These are phyloP conservation scores for Ensete ventricosum DNA, from an alignment of 176 grass and related monocot species.

Conservation along the genomic window DNA sequence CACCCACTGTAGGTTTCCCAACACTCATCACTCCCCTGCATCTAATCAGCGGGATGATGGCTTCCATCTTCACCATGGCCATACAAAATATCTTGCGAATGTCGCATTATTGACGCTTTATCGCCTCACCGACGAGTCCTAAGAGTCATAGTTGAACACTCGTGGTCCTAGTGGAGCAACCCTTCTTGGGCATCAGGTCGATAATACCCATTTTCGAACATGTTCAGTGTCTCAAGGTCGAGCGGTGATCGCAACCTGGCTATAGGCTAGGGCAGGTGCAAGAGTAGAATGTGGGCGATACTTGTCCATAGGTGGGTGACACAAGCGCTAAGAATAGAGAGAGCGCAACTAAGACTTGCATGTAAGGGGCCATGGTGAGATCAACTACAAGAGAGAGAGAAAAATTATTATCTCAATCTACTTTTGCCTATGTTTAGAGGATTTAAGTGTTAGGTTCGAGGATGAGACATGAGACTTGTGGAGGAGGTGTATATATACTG, in stretches of 20 bases:
- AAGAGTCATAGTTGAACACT: constrained; percentile 47
- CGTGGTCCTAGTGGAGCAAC: constrained; percentile 65
- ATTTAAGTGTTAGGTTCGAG: too few relatives aligned
- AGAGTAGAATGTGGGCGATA: constrained; percentile 18
- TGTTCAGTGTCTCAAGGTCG: constrained; percentile 28
- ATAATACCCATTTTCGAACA: constrained; percentile 48
- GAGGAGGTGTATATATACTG: too few relatives aligned
- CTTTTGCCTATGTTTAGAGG: too few relatives aligned
- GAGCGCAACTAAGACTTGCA: background rate
- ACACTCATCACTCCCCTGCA: constrained; percentile 41
- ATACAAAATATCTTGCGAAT: constrained; percentile 42
- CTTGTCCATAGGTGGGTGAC: constrained; percentile 6
- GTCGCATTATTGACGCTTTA: constrained; percentile 29
- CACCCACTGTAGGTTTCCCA: too few relatives aligned
- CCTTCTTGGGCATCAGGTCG: constrained; percentile 24
- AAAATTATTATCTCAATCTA: too few relatives aligned
- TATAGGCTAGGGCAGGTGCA: constrained; percentile 19
- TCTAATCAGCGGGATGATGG: constrained; percentile 29
- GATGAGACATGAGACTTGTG: too few relatives aligned
- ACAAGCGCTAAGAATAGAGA: background rate
- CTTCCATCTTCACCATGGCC: constrained; percentile 69
- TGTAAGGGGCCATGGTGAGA: background rate
- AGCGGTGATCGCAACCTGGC: constrained; percentile 27
- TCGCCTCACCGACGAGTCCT: constrained; percentile 36
- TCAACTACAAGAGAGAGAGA: too few relatives aligned